phyloP scores from a whole-genome alignment of 495 filamentous ascomycete species.

The Trichoderma gamsii region DNA sequence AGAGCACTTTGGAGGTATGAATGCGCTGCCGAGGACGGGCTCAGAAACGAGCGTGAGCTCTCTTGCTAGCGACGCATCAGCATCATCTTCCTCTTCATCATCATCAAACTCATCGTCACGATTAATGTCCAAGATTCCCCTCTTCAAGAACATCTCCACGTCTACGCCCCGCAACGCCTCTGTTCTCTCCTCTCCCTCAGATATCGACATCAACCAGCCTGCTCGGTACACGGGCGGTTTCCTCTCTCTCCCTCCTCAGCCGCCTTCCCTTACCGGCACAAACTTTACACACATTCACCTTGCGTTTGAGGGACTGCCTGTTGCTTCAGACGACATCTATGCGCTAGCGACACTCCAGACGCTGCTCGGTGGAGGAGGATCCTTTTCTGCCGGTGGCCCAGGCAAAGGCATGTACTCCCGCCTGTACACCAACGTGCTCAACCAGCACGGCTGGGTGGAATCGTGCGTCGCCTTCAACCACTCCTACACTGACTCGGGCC shows the following conservation, averaged over 20 bases:
- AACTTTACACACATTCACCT: conserved; percentile 86
- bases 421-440: conserved; percentile 93
- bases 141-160: conserved; percentile 82
- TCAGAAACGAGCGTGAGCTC: conserved; percentile 29
- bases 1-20: conserved; percentile 89
- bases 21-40: conserved; percentile 53
- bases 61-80: conserved; percentile 30
- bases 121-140: conserved; percentile 79
- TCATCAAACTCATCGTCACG: conserved; percentile 41
- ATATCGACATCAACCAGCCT: conserved; percentile 54
- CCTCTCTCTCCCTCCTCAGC: conserved; percentile 72
- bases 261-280: conserved; percentile 67
- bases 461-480: conserved; percentile 94
- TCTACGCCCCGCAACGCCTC: conserved; percentile 57
- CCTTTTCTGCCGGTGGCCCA: conserved; percentile 94
- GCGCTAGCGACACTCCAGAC: conserved; percentile 95
- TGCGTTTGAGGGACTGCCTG: conserved; percentile 91
- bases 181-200: conserved; percentile 38
- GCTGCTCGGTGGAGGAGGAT: conserved; percentile 90
- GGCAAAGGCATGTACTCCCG: conserved; percentile 99
- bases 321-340: conserved; percentile 87
- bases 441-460: conserved; percentile 95
- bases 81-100: conserved; percentile 29
- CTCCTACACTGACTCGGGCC: conserved; percentile 87
- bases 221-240: conserved; percentile 93